Evolutionary conservation across 1,284 basidiomycete species (phyloP).

Genomic region (Ganoderma lingzhi): DNA sequence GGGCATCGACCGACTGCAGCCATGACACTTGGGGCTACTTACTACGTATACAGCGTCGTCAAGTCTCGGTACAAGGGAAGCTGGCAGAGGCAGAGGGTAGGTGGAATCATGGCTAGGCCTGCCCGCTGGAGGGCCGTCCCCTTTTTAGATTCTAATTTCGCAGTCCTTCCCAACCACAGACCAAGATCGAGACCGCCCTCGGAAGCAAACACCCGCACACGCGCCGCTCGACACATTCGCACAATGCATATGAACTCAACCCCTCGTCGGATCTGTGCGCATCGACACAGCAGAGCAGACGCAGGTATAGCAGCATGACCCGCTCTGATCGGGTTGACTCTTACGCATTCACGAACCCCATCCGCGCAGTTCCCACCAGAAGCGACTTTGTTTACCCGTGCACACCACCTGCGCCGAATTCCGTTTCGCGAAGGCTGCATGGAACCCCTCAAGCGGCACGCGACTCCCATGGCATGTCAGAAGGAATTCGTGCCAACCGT

Average conservation of each 20-base stretch:
- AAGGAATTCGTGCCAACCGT: neutral
- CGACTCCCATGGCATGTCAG: neutral
- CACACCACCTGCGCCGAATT: neutral
- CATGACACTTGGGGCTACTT: too few species aligned
- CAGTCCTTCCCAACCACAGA: too few species aligned
- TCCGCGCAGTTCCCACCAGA: neutral
- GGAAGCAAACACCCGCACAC: too few species aligned
- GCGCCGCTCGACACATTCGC: constrained; percentile 11
- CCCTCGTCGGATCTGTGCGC: neutral
- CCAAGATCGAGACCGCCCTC: too few species aligned
- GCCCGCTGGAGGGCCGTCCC: too few species aligned
- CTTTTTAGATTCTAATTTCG: too few species aligned
- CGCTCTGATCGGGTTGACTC: neutral
- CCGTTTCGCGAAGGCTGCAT: neutral
- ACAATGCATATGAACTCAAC: neutral
- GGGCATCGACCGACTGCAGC: too few species aligned
- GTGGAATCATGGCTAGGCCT: too few species aligned
- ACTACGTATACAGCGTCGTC: too few species aligned
- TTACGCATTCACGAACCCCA: neutral
- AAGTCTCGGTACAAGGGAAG: too few species aligned
- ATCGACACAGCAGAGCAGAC: neutral
- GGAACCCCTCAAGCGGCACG: neutral
- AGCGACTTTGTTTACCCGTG: neutral
- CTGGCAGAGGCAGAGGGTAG: too few species aligned
- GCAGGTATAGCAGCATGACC: neutral